Conservation (phyloP, 768 basidiomycete genomes). For the Mycena venus region DNA sequence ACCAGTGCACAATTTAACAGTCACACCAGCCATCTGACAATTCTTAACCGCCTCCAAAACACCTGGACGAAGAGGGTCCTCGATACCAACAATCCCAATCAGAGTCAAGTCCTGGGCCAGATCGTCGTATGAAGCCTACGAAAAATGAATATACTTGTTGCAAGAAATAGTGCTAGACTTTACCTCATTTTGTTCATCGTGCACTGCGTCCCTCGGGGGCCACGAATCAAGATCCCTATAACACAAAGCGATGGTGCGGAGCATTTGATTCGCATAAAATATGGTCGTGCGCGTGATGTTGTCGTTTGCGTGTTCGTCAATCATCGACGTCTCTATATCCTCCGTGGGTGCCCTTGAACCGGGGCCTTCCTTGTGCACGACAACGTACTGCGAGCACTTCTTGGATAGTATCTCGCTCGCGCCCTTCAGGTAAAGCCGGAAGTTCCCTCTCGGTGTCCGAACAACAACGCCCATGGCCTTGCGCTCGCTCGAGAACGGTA, state of each 20-base stretch:
- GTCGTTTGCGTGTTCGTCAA: constrained; percentile 76
- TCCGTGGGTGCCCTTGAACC: constrained; percentile 36
- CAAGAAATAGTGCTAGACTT: constrained; percentile 27
- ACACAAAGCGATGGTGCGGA: no score
- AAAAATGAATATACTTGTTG: constrained; percentile 3
- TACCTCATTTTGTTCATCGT: constrained; percentile 67
- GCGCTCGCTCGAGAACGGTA: constrained; percentile 93
- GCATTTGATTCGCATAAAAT: constrained; percentile 99
- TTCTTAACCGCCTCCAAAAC: constrained; percentile 91
- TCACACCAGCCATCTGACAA: constrained; percentile 90
- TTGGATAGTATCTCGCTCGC: constrained; percentile 94
- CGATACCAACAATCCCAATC: no score
- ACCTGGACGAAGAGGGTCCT: constrained; percentile 93
- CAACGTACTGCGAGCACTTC: constrained; percentile 79
- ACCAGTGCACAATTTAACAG: constrained; percentile 98
- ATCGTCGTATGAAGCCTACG: constrained; percentile 75
- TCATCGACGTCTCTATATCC: constrained; percentile 67
- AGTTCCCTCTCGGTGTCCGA: constrained; percentile 62
- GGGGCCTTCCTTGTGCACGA: constrained; percentile 60
- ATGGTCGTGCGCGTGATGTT: constrained; percentile 95
- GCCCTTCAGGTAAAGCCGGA: constrained; percentile 89
- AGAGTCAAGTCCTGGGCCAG: constrained; percentile 82
- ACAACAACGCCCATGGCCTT: constrained; percentile 97
- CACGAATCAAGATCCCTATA: constrained; percentile 81
- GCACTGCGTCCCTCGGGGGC: constrained; percentile 73